Conservation (phyloP, 495 filamentous ascomycete genomes). For the Aspergillus baeticus region DNA sequence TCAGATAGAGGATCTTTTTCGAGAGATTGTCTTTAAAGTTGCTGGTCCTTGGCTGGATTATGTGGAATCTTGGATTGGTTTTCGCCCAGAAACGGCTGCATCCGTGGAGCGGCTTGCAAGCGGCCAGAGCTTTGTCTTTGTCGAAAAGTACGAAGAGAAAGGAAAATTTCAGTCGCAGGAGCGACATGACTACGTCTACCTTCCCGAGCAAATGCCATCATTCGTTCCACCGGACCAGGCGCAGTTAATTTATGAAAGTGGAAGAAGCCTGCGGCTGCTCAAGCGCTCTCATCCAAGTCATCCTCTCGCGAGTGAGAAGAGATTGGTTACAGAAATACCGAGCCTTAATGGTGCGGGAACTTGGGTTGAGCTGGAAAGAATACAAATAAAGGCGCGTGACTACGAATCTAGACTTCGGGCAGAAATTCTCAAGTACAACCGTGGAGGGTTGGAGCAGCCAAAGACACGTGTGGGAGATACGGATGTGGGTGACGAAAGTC, state of each 20-base stretch:
- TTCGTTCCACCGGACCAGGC: slow-evolving; percentile 67
- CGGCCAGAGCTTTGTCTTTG: slow-evolving; percentile 57
- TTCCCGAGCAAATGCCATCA: slow-evolving; percentile 59
- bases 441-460: slow-evolving; percentile 7
- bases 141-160: slow-evolving; percentile 49
- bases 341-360: slow-evolving; percentile 69
- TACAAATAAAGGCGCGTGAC: slow-evolving; percentile 57
- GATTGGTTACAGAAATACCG: slow-evolving; percentile 49
- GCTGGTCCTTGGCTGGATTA: slow-evolving; percentile 68
- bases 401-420: slow-evolving; percentile 57
- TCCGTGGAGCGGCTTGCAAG: slow-evolving; percentile 42
- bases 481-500: too few species aligned
- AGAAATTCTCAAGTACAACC: slow-evolving; percentile 42
- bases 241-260: slow-evolving; percentile 70
- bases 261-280: slow-evolving; percentile 72
- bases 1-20: slow-evolving; percentile 60
- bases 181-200: slow-evolving; percentile 59
- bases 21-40: slow-evolving; percentile 64
- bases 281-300: slow-evolving; percentile 73
- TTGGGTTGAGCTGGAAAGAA: slow-evolving; percentile 68
- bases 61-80: slow-evolving; percentile 75
- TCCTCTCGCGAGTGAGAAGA: slow-evolving; percentile 58
- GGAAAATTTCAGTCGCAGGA: slow-evolving; percentile 54
- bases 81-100: slow-evolving; percentile 54
- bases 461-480: neutral